phyloP scores from a whole-genome alignment of 306 rosid species.

The Gynostemma pentaphyllum region DNA sequence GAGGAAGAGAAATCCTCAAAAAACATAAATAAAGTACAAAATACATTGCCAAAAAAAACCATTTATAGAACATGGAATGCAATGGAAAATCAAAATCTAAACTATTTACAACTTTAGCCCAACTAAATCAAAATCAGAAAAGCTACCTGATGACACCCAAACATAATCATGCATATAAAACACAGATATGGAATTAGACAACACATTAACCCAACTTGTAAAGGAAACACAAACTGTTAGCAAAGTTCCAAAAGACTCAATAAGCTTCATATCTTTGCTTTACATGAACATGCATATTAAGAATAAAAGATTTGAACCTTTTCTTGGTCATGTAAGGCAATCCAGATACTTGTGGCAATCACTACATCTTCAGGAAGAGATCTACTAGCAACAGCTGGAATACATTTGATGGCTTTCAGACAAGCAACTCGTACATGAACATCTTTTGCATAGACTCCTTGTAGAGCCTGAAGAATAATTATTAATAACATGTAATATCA shows the following conservation, averaged over 20 bases:
- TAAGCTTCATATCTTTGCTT: background rate
- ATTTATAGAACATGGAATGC: too few relatives aligned
- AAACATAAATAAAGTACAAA: too few relatives aligned
- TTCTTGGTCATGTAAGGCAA: slow-evolving; percentile 86
- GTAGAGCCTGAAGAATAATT: slow-evolving; percentile 54
- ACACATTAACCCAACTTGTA: background rate
- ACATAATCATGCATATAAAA: background rate
- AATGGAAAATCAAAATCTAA: too few relatives aligned
- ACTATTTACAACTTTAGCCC: too few relatives aligned
- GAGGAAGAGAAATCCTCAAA: too few relatives aligned
- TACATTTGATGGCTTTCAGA: slow-evolving; percentile 78
- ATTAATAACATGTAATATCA: slow-evolving; percentile 14
- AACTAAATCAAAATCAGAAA: background rate
- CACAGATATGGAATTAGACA: background rate
- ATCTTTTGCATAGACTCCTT: slow-evolving; percentile 88
- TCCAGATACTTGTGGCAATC: slow-evolving; percentile 88
- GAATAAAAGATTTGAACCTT: slow-evolving; percentile 40
- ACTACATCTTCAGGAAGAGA: slow-evolving; percentile 58
- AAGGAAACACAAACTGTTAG: background rate
- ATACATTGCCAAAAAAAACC: too few relatives aligned
- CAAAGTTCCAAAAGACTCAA: background rate
- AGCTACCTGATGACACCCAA: background rate
- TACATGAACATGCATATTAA: background rate
- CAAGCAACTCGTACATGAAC: slow-evolving; percentile 92
- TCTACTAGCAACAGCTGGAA: slow-evolving; percentile 72